Evolutionary conservation across 352 stramenopile species (phyloP), one percentile per base, ranked within the genome.

Genomic region (Phytophthora agathidicida): DNA sequence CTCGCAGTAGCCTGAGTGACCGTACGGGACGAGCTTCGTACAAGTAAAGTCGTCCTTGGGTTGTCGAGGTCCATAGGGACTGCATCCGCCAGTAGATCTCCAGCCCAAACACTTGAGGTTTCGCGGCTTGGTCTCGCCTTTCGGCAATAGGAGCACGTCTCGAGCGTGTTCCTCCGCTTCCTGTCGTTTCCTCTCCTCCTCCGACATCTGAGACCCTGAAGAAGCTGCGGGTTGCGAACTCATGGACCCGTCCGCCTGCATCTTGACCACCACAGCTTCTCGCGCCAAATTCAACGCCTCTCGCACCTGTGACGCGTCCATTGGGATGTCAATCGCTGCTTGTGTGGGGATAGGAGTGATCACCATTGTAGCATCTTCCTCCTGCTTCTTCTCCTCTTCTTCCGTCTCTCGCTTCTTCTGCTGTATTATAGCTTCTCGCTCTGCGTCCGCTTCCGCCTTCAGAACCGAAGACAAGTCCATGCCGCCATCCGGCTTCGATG

Each of bases 1-100:
- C 17, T 73, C 58, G 28, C 64, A 73, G 59, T 84, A 90, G 17
- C 77, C 80, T 1, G 66, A 71, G n/a, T 68, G 63, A 9, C 76
- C 67, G 14, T 52, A 37, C 0, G 69, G 65, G 33, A 76, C 30
- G 13, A 49, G 28, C 14, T 44, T 48, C 2, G 33, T 42, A 45
- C 62, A 76, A 1, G 14, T 35, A 10, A 48, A 27, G 41, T 76
- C 67, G 1, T 60, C 55, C 16, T 60, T 52, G 19, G 67, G 57
- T 7, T 60, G 31, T 13, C 67, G 62, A 3, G 61, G 57, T 1
- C 67, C 67, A 36, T 60, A 64, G 14, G 67, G 67, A 37, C 48
- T 63, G 36, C 67, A 76, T 6, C 46, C 67, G 4, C 28, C 37
- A 10, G 67, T 76, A 6, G 57, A 43, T 32, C 45, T 56, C 67